Evolutionary conservation across 495 filamentous ascomycete genomes (phyloP).

Genomic region (Xylaria curta): DNA sequence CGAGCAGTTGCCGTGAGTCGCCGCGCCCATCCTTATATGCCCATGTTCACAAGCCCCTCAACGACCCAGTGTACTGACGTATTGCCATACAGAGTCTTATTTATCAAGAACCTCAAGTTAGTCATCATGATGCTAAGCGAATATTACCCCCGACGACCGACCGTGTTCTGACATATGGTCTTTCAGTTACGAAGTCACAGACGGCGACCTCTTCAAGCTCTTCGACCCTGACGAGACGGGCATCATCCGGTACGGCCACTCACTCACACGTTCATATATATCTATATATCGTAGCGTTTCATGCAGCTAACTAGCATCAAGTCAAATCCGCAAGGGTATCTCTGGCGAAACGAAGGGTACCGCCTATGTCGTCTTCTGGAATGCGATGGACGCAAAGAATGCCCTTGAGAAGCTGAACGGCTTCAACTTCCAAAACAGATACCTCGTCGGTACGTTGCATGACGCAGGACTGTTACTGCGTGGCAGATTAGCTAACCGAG

Average conservation of each 20-base stretch:
- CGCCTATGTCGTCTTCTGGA: conserved; percentile 98
- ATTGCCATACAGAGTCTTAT: conserved; percentile 38
- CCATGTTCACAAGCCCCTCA: background rate
- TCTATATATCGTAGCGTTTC: background rate
- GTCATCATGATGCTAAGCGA: conserved; percentile 15
- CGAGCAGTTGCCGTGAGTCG: conserved; percentile 84
- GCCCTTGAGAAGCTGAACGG: conserved; percentile 99
- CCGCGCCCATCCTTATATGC: background rate
- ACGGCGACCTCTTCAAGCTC: conserved; percentile 45
- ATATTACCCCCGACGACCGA: background rate
- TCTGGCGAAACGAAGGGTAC: conserved; percentile 97
- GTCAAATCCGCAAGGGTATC: conserved; percentile 98
- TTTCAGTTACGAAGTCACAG: conserved; percentile 42
- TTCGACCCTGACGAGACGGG: conserved; percentile 44
- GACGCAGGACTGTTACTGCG: background rate
- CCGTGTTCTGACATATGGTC: conserved; percentile 6
- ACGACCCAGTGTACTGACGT: conserved; percentile 29
- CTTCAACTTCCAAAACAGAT: conserved; percentile 99
- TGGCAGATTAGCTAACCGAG: conserved; percentile 28
- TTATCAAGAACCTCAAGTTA: conserved; percentile 45
- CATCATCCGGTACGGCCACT: conserved; percentile 39
- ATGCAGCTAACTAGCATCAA: conserved; percentile 52
- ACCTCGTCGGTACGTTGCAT: conserved; percentile 86
- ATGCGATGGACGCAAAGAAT: conserved; percentile 98
- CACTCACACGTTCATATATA: background rate